Evolutionary conservation across 225 moss, liverwort and hornwort species (phyloP).

Genomic region (Thuidium tamariscinum): DNA sequence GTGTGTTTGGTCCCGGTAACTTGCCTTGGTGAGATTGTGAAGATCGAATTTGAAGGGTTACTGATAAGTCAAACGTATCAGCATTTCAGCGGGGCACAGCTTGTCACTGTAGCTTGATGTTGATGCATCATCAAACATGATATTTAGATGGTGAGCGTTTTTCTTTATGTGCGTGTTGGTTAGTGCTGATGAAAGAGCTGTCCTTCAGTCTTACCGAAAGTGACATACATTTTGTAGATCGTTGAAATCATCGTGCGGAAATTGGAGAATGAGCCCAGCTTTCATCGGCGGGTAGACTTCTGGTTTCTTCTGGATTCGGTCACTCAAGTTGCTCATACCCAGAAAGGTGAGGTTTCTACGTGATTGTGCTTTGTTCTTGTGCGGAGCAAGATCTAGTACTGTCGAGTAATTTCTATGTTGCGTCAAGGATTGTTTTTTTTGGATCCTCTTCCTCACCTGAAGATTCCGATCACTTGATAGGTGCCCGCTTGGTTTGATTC

Average conservation of each 20-base stretch:
- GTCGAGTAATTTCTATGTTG: not conserved
- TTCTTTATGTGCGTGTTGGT: not conserved
- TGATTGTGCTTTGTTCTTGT: not conserved
- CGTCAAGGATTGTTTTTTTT: not conserved
- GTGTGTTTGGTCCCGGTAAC: not conserved
- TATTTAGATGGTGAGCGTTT: not conserved
- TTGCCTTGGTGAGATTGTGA: not conserved
- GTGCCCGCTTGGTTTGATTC: not conserved
- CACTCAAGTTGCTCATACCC: slow-evolving; percentile 75
- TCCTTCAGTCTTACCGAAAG: not conserved
- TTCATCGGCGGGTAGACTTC: slow-evolving; percentile 90
- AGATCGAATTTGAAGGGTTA: not conserved
- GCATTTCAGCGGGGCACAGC: not conserved
- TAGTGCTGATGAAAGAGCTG: not conserved
- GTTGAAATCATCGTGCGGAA: slow-evolving; percentile 83
- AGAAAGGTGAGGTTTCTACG: slow-evolving; percentile 45
- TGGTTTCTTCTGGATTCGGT: slow-evolving; percentile 98
- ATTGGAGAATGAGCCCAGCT: slow-evolving; percentile 89
- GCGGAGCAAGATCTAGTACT: not conserved
- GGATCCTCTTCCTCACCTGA: not conserved
- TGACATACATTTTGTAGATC: slow-evolving; percentile 36
- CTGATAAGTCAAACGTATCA: not conserved
- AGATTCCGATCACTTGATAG: not conserved
- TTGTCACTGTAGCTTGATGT: not conserved
- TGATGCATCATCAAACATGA: not conserved